Conservation (phyloP, 768 basidiomycete species). For the Phylloporus sp. region DNA sequence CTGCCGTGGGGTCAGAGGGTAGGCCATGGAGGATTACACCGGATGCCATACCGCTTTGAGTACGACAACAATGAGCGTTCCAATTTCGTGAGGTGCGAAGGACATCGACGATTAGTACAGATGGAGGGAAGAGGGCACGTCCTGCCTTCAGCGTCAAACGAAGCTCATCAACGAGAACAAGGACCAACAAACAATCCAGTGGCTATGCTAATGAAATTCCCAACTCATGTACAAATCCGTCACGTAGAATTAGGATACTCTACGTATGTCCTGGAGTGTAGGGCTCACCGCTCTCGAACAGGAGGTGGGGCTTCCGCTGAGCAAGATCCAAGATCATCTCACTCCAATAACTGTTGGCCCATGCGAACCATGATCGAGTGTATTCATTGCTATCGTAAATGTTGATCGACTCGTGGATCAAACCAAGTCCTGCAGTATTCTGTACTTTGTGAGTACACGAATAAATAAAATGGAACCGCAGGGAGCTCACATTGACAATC, state of each 20-base stretch:
- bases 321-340: constrained; percentile 81
- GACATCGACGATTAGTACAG: constrained; percentile 43
- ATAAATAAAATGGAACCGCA: not conserved
- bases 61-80: constrained; percentile 90
- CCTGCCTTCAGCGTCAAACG: constrained; percentile 20
- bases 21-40: not conserved
- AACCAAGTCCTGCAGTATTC: constrained; percentile 72
- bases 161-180: constrained; percentile 11
- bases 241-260: too few species aligned
- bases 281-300: constrained; percentile 52
- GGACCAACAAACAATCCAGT: constrained; percentile 10
- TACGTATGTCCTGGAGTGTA: constrained; percentile 56
- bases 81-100: constrained; percentile 68
- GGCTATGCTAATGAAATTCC: constrained; percentile 17
- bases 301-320: constrained; percentile 63
- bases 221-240: not conserved
- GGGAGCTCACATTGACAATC: constrained; percentile 61
- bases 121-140: constrained; percentile 4
- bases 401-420: constrained; percentile 72
- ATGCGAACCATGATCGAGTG: constrained; percentile 77
- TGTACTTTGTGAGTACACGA: constrained; percentile 22
- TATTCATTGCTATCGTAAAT: constrained; percentile 57
- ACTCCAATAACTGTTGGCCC: constrained; percentile 81
- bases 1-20: constrained; percentile 39
- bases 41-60: constrained; percentile 78